Evolutionary conservation across 345 rosid genomes (phyloP), one percentile per base, ranked within the genome.

Genomic region (Mercurialis annua): DNA sequence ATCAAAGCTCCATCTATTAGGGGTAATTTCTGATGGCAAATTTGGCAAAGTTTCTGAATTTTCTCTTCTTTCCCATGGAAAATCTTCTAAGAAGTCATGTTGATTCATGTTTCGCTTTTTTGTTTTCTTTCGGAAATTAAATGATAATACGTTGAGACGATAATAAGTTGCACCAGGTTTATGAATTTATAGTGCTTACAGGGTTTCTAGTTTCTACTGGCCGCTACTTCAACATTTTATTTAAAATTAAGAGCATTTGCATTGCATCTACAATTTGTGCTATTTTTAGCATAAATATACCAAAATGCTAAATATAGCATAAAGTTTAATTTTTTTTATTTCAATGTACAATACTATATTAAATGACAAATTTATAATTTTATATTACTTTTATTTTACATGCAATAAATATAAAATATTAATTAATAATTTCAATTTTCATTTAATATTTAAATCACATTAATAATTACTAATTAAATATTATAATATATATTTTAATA

Each of bases 11-110:
- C 71, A 73, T 5, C 63, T 62, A 73, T 26, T 50, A 24, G 71
- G 23, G 51, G 51, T 63, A 76, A 72, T 75, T 56, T 71, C 78
- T 34, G 80, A 21, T 58, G 65, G 65, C 27, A 48, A 64, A 64
- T n/a, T 58, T 42, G 74, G 77, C 20, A 43, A 58, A 17, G 74
- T 53, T 26, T 77, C 81, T 77, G 77, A 82, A 59, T 11, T 52
- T 2, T 76, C 85, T 42, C 74, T 82, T 38, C 80, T 73, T 10
- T 76, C 62, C 58, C 77, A 77, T 29, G 73, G 30, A 17, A 83
- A 38, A 29, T 80, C 82, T 72, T 81, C 84, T 36, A 81, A 62
- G 74, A 71, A 79, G 26, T 67, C 65, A 55, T 81, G 77, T 9
- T 79, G 73, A 67, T 71, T 52, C 0, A 77, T 42, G 80, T 78